phyloP scores from a whole-genome alignment of 257 asterid species.

The Solanum paucissectum region DNA sequence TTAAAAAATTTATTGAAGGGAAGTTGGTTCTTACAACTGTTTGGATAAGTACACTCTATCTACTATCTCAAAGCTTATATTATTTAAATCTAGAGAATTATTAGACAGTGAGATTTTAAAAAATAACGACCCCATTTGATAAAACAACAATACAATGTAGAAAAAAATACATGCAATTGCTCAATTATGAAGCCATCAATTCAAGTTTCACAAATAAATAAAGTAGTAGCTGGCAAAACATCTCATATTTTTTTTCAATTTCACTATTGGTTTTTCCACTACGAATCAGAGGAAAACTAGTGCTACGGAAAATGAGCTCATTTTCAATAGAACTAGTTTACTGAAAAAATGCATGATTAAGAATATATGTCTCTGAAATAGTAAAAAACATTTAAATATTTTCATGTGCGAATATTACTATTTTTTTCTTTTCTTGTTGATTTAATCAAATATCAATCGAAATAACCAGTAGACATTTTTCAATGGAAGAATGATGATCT shows the following conservation, averaged over 20 bases:
- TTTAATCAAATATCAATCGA: neutral
- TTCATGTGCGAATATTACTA: neutral
- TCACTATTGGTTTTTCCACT: no score
- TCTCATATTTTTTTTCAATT: neutral
- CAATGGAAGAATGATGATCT: no score
- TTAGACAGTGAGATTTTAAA: neutral
- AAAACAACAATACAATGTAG: neutral
- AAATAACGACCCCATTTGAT: neutral
- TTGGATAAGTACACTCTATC: neutral
- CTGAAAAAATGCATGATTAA: no score
- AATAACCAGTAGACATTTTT: neutral
- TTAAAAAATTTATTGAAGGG: neutral
- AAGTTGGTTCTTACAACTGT: neutral
- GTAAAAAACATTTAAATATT: no score
- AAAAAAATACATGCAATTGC: neutral
- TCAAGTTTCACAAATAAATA: neutral
- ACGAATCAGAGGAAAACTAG: no score
- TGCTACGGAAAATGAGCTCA: no score
- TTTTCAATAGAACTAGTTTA: no score
- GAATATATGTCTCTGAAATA: no score
- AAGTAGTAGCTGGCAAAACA: conserved; percentile 6
- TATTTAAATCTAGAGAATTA: neutral
- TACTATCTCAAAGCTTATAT: neutral
- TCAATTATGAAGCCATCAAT: neutral
- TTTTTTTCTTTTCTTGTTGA: no score